phyloP scores from a whole-genome alignment of 129 eudicot genomes.

The Centella asiatica region DNA sequence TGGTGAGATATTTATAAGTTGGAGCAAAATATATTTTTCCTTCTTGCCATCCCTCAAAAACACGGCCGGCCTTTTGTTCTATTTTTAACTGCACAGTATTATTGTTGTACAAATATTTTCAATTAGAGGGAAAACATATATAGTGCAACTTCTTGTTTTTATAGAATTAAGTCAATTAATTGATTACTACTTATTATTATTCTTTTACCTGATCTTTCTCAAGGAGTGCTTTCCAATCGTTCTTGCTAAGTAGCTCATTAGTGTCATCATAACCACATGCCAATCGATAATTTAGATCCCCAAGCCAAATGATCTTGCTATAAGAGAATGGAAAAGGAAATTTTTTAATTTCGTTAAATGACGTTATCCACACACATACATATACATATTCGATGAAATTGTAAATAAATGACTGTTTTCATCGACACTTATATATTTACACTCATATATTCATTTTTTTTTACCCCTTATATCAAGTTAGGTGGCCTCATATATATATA shows the following conservation, averaged over 20 bases:
- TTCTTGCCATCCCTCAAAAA: slow-evolving; percentile 87
- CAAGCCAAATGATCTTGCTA: slow-evolving; percentile 81
- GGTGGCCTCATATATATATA: neutral
- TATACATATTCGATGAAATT: too few relatives aligned
- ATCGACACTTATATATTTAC: too few relatives aligned
- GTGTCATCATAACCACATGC: slow-evolving; percentile 39
- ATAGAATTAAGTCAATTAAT: too few relatives aligned
- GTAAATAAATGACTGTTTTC: too few relatives aligned
- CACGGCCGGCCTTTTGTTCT: slow-evolving; percentile 76
- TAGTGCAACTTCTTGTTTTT: neutral
- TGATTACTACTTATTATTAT: too few relatives aligned
- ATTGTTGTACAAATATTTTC: too few relatives aligned
- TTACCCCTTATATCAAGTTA: too few relatives aligned
- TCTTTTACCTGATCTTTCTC: slow-evolving; percentile 72
- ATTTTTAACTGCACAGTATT: slow-evolving; percentile 68
- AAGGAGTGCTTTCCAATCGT: slow-evolving; percentile 69
- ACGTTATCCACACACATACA: too few relatives aligned
- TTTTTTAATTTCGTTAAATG: too few relatives aligned
- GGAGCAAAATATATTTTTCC: slow-evolving; percentile 80
- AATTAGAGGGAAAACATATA: too few relatives aligned
- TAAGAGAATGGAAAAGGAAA: slow-evolving; percentile 8
- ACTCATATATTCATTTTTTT: too few relatives aligned
- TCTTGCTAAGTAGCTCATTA: slow-evolving; percentile 33
- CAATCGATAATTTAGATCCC: slow-evolving; percentile 80
- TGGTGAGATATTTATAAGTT: slow-evolving; percentile 64